Evolutionary conservation across 352 stramenopile species (phyloP).

Genomic region (Globisporangium canariense): DNA sequence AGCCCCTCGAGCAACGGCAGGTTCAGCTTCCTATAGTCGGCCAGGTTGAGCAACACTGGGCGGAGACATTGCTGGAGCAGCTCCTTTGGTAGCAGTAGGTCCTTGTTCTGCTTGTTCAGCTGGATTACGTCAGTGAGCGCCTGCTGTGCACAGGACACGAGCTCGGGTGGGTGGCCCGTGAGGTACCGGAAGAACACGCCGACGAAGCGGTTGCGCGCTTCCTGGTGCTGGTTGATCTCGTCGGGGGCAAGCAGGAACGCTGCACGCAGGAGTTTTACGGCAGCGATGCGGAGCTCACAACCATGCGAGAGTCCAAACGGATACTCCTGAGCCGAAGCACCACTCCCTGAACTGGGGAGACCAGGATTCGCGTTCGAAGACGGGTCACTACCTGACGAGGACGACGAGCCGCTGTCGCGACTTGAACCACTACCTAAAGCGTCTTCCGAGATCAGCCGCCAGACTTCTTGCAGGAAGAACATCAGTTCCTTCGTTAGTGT

Average conservation of each 20-base stretch:
- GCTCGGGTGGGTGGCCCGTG: constrained; percentile 78
- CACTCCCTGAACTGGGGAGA: constrained; percentile 21
- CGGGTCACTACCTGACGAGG: constrained; percentile 22
- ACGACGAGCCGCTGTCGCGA: constrained; percentile 18
- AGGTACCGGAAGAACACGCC: constrained; percentile 90
- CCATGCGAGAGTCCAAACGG: constrained; percentile 81
- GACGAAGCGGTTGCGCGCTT: constrained; percentile 83
- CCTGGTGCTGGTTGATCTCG: constrained; percentile 83
- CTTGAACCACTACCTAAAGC: constrained; percentile 22
- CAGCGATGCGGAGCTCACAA: constrained; percentile 81
- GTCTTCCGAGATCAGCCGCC: constrained; percentile 81
- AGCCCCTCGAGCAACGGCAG: constrained; percentile 93
- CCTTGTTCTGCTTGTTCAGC: constrained; percentile 85
- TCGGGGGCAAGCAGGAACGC: constrained; percentile 80
- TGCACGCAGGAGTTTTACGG: constrained; percentile 84
- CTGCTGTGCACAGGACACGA: constrained; percentile 79
- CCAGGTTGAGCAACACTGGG: constrained; percentile 95
- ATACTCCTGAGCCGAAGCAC: constrained; percentile 77
- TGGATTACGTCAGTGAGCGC: constrained; percentile 80
- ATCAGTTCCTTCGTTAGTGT: constrained; percentile 83
- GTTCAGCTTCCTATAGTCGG: constrained; percentile 96
- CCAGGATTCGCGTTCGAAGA: constrained; percentile 10
- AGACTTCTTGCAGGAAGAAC: constrained; percentile 84
- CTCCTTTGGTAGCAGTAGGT: constrained; percentile 92
- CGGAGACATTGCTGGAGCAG: constrained; percentile 94